A percentile compares a stretch with the other conserved stretches of the same genome.
phyloP scores from a whole-genome alignment of 1,284 basidiomycete species.

The Ustilago vetiveriae region DNA sequence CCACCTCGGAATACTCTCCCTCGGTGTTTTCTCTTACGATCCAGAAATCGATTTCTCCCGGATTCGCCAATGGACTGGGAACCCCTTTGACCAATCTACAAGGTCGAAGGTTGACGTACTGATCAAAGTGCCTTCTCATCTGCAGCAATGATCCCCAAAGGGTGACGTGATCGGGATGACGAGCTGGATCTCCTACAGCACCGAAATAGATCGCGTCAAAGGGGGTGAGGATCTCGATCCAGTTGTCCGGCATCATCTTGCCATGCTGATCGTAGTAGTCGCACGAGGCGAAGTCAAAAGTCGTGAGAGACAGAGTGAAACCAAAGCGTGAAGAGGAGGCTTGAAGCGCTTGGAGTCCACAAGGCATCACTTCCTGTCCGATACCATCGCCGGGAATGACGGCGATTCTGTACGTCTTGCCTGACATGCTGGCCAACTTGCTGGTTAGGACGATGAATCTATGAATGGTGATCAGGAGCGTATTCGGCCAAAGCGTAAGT shows the following conservation, averaged over 20 bases:
- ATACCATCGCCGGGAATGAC: constrained; percentile 74
- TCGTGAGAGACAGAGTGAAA: constrained; percentile 67
- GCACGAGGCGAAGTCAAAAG: constrained; percentile 68
- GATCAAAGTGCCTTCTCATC: constrained; percentile 72
- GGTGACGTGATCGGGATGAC: constrained; percentile 37
- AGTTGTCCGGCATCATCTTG: constrained; percentile 68
- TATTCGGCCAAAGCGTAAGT: too few relatives aligned
- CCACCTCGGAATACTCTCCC: constrained; percentile 72
- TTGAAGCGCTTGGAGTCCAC: constrained; percentile 20
- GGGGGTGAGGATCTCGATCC: constrained; percentile 64
- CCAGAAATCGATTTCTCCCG: constrained; percentile 71
- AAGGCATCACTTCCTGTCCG: constrained; percentile 69
- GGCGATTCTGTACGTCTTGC: constrained; percentile 69
- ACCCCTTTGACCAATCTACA: constrained; percentile 72
- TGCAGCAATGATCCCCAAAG: constrained; percentile 49
- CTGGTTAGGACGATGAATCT: background rate
- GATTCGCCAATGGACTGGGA: constrained; percentile 69
- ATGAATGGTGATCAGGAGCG: too few relatives aligned
- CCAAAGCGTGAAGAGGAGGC: constrained; percentile 64
- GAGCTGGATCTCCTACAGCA: constrained; percentile 68
- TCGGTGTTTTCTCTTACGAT: constrained; percentile 73
- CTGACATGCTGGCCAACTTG: background rate
- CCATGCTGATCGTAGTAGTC: constrained; percentile 67
- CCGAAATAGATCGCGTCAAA: constrained; percentile 69
- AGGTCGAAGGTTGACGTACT: constrained; percentile 73